Percentiles rank a stretch among this genome's conserved stretches.
Evolutionary conservation across 2,329 filamentous ascomycete genomes (phyloP).

Genomic region (Colletotrichum lupini): DNA sequence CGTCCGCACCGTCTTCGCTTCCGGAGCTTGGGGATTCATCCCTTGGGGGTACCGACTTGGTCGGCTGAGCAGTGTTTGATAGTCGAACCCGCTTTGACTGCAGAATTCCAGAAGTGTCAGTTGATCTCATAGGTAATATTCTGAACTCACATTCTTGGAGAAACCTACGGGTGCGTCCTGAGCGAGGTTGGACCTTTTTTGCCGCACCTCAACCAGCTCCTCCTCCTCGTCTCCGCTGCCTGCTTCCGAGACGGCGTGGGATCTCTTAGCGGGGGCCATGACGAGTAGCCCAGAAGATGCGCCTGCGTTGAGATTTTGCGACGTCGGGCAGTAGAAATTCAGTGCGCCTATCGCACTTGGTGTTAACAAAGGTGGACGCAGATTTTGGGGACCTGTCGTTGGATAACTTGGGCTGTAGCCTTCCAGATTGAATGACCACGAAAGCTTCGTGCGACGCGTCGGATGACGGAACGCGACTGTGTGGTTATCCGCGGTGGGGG

Average conservation of each 20-base stretch:
- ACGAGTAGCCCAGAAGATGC: neutral
- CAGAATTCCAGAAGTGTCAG: neutral
- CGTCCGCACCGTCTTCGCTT: conserved; percentile 44
- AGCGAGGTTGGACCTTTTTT: conserved; percentile 54
- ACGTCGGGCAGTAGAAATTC: neutral
- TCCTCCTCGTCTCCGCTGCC: conserved; percentile 37
- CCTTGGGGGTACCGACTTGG: conserved; percentile 31
- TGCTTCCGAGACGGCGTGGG: conserved; percentile 48
- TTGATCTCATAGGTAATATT: neutral
- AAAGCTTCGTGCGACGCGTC: conserved; percentile 1
- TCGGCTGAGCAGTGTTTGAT: conserved; percentile 40
- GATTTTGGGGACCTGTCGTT: neutral
- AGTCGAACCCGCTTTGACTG: conserved; percentile 49
- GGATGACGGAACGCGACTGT: neutral
- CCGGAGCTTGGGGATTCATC: conserved; percentile 36
- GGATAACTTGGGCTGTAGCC: neutral
- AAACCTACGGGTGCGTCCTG: conserved; percentile 51
- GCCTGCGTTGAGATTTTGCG: neutral
- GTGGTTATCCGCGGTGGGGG: neutral
- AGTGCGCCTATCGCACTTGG: neutral
- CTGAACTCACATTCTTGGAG: neutral
- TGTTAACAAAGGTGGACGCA: neutral
- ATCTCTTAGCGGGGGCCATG: conserved; percentile 55
- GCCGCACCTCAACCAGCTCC: conserved; percentile 48
- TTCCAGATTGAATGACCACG: neutral